phyloP scores from a whole-genome alignment of 352 stramenopile species.

The Pythium sukuiense region DNA sequence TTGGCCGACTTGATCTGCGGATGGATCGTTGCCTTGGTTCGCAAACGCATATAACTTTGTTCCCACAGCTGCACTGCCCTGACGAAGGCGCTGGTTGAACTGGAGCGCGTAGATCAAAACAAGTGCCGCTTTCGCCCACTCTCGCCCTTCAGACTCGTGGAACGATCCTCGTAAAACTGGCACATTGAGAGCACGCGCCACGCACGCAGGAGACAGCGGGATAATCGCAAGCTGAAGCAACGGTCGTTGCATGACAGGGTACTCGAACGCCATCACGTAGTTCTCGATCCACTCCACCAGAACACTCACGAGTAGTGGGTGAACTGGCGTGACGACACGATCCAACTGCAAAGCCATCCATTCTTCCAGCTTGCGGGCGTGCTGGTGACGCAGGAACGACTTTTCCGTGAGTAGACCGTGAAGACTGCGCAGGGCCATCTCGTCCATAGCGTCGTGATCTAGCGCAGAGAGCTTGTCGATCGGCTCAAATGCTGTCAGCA shows the following conservation, averaged over 20 bases:
- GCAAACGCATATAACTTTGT: slow-evolving; percentile 55
- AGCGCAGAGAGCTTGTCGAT: slow-evolving; percentile 31
- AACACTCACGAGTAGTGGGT: slow-evolving; percentile 53
- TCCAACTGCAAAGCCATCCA: slow-evolving; percentile 51
- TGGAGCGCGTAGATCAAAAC: slow-evolving; percentile 60
- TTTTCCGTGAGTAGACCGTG: slow-evolving; percentile 62
- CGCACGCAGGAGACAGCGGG: slow-evolving; percentile 34
- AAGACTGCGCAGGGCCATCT: slow-evolving; percentile 53
- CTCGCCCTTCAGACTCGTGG: slow-evolving; percentile 13
- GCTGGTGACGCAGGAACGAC: slow-evolving; percentile 65
- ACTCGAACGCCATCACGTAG: slow-evolving; percentile 76
- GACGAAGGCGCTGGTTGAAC: slow-evolving; percentile 66
- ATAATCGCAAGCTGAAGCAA: slow-evolving; percentile 62
- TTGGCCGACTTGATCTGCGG: background rate
- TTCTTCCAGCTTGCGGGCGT: slow-evolving; percentile 49
- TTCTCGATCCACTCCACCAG: slow-evolving; percentile 76
- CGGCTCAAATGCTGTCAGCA: slow-evolving; percentile 44
- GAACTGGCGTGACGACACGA: slow-evolving; percentile 43
- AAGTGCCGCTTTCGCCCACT: slow-evolving; percentile 45
- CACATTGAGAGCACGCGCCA: slow-evolving; percentile 11
- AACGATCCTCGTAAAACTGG: background rate
- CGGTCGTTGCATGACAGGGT: slow-evolving; percentile 55
- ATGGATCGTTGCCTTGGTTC: slow-evolving; percentile 18
- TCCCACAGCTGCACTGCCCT: slow-evolving; percentile 48
- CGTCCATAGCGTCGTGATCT: slow-evolving; percentile 39